These are phyloP conservation scores for Mycena belliarum DNA, from an alignment of 768 basidiomycete genomes.

Conservation along the genomic window DNA sequence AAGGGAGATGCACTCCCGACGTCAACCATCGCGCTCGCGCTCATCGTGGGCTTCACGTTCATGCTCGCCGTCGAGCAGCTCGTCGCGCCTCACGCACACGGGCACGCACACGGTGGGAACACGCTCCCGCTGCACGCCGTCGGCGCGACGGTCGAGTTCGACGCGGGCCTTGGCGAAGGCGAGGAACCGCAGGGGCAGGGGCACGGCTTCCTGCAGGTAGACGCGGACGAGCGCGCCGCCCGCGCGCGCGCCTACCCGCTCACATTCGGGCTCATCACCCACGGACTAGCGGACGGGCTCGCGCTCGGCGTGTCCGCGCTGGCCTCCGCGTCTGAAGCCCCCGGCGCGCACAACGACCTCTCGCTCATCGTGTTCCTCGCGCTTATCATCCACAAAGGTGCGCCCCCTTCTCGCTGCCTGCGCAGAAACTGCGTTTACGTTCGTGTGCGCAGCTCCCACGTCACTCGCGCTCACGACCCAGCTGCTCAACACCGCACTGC, in stretches of 20 bases:
- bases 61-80: conserved; percentile 74
- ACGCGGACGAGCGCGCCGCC: conserved; percentile 26
- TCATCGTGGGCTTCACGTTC: conserved; percentile 60
- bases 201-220: conserved; percentile 25
- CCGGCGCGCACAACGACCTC: conserved; percentile 49
- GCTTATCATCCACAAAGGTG: conserved; percentile 89
- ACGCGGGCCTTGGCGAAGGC: conserved; percentile 62
- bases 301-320: conserved; percentile 82
- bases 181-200: conserved; percentile 32
- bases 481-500: conserved; percentile 74
- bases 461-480: conserved; percentile 87
- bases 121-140: conserved; percentile 32
- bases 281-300: conserved; percentile 90
- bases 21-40: conserved; percentile 58
- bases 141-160: conserved; percentile 49
- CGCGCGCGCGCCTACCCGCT: conserved; percentile 60
- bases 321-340: conserved; percentile 27
- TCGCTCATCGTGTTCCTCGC: conserved; percentile 90
- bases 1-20: conserved; percentile 44
- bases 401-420: no score
- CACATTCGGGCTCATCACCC: conserved; percentile 83
- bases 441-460: conserved; percentile 89
- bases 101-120: conserved; percentile 23
- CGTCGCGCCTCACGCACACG: conserved; percentile 41
- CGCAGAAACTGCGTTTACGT: no score